Evolutionary conservation across 2,329 filamentous ascomycete species (phyloP).

Genomic region (Pestalotiopsis sp.): DNA sequence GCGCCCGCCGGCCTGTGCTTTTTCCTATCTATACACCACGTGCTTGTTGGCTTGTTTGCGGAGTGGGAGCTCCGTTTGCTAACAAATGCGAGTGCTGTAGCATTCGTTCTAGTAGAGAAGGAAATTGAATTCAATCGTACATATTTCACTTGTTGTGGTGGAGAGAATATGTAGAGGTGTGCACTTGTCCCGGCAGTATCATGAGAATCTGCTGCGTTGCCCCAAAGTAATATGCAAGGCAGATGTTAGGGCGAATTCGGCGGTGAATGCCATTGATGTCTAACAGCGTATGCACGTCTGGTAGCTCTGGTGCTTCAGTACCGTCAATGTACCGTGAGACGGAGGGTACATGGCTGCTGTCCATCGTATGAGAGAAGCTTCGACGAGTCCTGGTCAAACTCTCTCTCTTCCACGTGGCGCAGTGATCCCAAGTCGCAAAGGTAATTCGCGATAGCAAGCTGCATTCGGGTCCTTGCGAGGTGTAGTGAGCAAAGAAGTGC

Average conservation of each 20-base stretch:
- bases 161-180: not conserved
- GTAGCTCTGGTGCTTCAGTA: not conserved
- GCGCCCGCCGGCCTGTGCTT: not conserved
- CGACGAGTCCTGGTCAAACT: not conserved
- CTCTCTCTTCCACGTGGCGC: constrained; percentile 5
- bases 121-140: not conserved
- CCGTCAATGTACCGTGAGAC: not conserved
- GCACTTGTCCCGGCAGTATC: not conserved
- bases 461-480: not conserved
- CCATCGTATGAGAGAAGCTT: not conserved
- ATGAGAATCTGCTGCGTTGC: not conserved
- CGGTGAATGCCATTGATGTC: too few species aligned
- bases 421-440: not conserved
- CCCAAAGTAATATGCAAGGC: too few species aligned
- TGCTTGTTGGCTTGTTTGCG: not conserved
- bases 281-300: not conserved
- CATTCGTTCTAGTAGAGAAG: not conserved
- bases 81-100: not conserved
- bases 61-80: not conserved
- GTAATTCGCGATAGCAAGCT: not conserved
- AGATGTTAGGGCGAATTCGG: too few species aligned
- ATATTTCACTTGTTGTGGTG: not conserved
- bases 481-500: not conserved
- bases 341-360: not conserved
- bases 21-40: not conserved